Evolutionary conservation across 192 early-diverging fungal species (phyloP), one percentile per base, ranked within the genome.

Genomic region (Chytriomyces confervae): DNA sequence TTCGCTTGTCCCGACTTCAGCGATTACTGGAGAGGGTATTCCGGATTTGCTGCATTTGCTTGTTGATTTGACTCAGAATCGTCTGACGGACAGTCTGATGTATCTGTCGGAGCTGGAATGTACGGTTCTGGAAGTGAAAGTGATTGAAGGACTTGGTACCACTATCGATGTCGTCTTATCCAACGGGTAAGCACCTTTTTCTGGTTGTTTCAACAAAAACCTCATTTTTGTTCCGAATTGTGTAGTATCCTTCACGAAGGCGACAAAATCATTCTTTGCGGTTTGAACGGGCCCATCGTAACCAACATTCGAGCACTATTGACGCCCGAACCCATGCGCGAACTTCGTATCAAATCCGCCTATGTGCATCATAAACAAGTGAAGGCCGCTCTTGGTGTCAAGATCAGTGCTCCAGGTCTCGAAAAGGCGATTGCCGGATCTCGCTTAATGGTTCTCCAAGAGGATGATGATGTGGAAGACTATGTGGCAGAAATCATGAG

Each of bases 41-140:
- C 98, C 98, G 43, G 98, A 99, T 83, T 87, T 99, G 87, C 91
- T 99, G 69, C 91, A 94, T 79, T 81, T 99, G 72, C 83, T 99
- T 72, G 87, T 98, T 24, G 89, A 92, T 77, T 87, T 99, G 81
- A 96, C 97, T 0, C 98, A 99, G 88, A 90, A 88, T 61, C 90
- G 95, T 71, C 95, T 99, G 95, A 91, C 94, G n/a, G 90, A 96
- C 61, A 83, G 92, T 75, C 86, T 99, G 57, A 99, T 98, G 98
- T 99, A 97, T 76, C 85, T 98, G 66, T 93, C 94, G 9, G 95
- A 96, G 85, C 84, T 98, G 29, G 95, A 97, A 86, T 97, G 96
- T 89, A 98, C 98, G 20, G 96, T 99, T 50, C 82, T 99, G 74
- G 98, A 99, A 89, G 98, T 99, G 79, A 99, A 99, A 89, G 97